A percentile compares a stretch with the other conserved stretches of the same genome.
Evolutionary conservation across 2,329 filamentous ascomycete genomes (phyloP).

Genomic region (Cadophora gregata): DNA sequence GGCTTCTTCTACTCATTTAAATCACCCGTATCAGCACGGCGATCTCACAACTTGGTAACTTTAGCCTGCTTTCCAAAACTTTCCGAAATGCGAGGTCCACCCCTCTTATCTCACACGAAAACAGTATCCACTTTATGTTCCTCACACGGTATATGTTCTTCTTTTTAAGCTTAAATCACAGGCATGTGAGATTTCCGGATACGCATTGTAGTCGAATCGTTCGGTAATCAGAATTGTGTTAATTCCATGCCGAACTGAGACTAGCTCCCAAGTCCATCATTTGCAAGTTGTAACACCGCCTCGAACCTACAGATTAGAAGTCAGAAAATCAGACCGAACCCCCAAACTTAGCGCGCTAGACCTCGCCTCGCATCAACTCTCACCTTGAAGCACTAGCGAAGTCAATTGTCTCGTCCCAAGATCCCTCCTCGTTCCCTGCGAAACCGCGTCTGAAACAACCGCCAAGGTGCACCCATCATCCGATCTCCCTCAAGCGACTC

Average conservation of each 20-base stretch:
- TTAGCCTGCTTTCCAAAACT: neutral
- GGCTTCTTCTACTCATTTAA: neutral
- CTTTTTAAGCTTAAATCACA: constrained; percentile 1
- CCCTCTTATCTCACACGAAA: neutral
- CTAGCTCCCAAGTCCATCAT: too few species aligned
- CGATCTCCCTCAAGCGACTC: constrained; percentile 4
- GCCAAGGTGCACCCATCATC: neutral
- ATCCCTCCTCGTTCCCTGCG: neutral
- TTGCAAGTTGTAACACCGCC: too few species aligned
- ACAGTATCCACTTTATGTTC: neutral
- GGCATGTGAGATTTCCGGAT: neutral
- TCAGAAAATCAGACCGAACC: too few species aligned
- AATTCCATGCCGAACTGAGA: too few species aligned
- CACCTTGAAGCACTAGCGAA: too few species aligned
- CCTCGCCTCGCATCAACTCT: too few species aligned
- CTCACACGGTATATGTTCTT: neutral
- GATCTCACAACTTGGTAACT: neutral
- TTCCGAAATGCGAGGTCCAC: neutral
- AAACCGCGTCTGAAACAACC: neutral
- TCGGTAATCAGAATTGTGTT: too few species aligned
- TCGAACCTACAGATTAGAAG: too few species aligned
- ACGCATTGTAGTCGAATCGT: too few species aligned
- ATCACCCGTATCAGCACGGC: neutral
- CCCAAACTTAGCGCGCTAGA: too few species aligned
- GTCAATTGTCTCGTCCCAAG: neutral